Base-by-base conservation (phyloP, 768 basidiomycete genomes). In the Melanogaster broomeanus region DNA sequence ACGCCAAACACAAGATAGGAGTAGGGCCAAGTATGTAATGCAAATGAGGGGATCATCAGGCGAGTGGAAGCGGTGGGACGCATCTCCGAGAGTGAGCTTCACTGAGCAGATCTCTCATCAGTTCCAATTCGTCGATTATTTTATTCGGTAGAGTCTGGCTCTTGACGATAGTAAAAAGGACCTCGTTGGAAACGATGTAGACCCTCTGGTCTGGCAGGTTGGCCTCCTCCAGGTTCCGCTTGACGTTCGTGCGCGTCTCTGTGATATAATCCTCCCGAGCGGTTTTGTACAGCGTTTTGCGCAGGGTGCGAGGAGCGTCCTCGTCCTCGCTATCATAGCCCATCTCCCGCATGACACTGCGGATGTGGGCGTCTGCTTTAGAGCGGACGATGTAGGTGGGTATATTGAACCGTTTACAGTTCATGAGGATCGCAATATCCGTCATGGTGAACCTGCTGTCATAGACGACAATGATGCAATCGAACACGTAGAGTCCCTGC, bases 401-500 rank as follows among this genome's bases (percentile, higher is more conserved):
- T 3, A 62, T 60, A 2, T 51, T 45, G 43, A 61, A 61, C 3
- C 52, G 52, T 10, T 42, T 44, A 4, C 52, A 52, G 41, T 61
- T 61, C 0, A 42, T 37, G 30, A 62, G 58, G 33, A 62, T 62
- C 6, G 61, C 61, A n/a, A 50, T 4, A 7, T 62, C 61, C 16
- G 61, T 63, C 49, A 52, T 51, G 3, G 61, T 62, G 22, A 62
- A 63, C 0, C 61, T 58, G 6, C 57, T 61, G 37, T 62, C 61
- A 22, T 63, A 63, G 10, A 62, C 53, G 0, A 62, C 51, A n/a
- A 62, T 21, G 51, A 63, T 55, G 9, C 58, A 62, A 24, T 62
- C 61, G 10, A 62, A 62, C 28, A 63, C 58, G 11, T 62, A 62
- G 35, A 62, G 61, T 2, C 61, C 61, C 7, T 62, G 61, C 2